These are phyloP conservation scores for Chlamydomonas sp. DNA, from an alignment of 139 green algal genomes.

Conservation along the genomic window DNA sequence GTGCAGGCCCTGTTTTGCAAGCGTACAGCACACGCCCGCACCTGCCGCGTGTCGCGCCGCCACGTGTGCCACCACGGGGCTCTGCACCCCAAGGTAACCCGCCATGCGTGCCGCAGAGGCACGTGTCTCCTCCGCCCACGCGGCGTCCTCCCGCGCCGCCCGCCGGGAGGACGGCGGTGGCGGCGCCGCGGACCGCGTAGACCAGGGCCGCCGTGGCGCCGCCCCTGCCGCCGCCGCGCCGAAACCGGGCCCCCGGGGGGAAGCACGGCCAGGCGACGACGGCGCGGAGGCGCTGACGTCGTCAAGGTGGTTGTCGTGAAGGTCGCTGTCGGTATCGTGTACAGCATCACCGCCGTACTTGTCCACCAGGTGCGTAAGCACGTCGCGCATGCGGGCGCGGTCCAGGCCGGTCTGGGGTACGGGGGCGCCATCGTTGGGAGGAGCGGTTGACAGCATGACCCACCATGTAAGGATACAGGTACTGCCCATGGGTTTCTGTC, in stretches of 20 bases:
- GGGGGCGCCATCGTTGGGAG: neutral
- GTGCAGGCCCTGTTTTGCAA: neutral
- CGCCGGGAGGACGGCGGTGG: neutral
- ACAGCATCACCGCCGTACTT: neutral
- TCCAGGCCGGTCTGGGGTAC: slow-evolving; percentile 5
- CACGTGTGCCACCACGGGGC: neutral
- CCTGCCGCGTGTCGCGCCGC: neutral
- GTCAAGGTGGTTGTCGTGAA: no score
- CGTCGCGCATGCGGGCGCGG: neutral
- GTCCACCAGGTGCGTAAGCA: neutral
- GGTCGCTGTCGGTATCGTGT: neutral
- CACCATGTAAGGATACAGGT: no score
- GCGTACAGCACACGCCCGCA: neutral
- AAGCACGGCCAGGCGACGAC: no score
- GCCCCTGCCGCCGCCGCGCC: neutral
- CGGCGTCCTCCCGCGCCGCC: neutral
- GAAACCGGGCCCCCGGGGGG: no score
- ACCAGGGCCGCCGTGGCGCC: no score
- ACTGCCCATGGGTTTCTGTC: no score
- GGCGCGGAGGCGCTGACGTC: no score
- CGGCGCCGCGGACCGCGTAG: no score
- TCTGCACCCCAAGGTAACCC: neutral
- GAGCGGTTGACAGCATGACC: no score
- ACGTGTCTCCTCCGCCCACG: neutral
- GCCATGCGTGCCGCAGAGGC: neutral